Base-by-base conservation (phyloP, 371 early-diverging fungal species). In the Lichtheimia hyalospora region DNA sequence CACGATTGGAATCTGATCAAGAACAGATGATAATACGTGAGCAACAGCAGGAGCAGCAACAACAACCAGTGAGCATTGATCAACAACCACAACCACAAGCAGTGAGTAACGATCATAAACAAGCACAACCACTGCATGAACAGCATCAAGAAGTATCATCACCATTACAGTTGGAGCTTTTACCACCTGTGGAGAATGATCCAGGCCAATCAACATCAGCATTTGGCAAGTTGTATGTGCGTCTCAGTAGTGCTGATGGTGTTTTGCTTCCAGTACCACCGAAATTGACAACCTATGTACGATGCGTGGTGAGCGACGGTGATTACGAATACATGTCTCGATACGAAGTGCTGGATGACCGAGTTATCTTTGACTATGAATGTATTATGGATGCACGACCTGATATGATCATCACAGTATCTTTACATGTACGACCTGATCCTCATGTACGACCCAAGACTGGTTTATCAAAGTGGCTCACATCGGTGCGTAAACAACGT, bases 261-360 rank as follows among this genome's bases (percentile, higher is more conserved):
- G 62, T 77, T 18, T 49, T 75, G 8, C 42, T 80, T 2, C 81
- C 81, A 4, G 18, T 80, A 21, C 46, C 46, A 21, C 75, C 81
- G 8, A 75, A 67, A 15, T 75, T 75, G 0, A 62, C 67, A 3
- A 74, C 81, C 12, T 75, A 69, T 50, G 75, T 72, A 0, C 75
- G 81, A 1, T 77, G 77, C 49, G 75, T 80, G 3, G 66, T 80
- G 14, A 81, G 73, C 41, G 81, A 81, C 41, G 77, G 75, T 0
- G 46, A 46, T 46, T 77, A 73, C 58, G 81, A 81, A 49, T 77
- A 81, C 60, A 69, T 81, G 66, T 75, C 81, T 16, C 67, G 74
- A 12, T 81, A 77, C 43, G 78, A 75, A 53, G 59, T 67, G 10
- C 61, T 71, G 4, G 63, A 63, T 5, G 61, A 64, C 20, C 51